phyloP scores from a whole-genome alignment of 495 filamentous ascomycete species.

The Podospora fimiseda region DNA sequence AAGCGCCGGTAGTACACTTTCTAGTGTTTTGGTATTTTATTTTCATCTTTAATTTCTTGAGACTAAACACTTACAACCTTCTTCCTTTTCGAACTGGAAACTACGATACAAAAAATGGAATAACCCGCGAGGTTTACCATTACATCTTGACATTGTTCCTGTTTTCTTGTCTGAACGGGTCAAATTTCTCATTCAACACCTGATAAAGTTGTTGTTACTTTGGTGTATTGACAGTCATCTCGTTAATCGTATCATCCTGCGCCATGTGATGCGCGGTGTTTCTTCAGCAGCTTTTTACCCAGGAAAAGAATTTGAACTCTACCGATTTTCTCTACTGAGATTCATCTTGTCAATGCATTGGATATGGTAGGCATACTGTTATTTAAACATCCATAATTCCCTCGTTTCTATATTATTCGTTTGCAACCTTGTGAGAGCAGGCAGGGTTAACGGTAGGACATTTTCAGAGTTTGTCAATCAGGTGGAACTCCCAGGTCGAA shows the following conservation, averaged over 20 bases:
- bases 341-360: neutral
- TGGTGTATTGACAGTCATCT: neutral
- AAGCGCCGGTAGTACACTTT: neutral
- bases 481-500: too few species aligned
- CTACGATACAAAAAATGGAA: neutral
- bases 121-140: neutral
- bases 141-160: neutral
- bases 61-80: neutral
- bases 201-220: too few species aligned
- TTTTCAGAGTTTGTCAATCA: too few species aligned
- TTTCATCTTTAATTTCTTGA: neutral
- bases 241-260: neutral
- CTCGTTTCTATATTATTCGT: neutral
- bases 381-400: neutral
- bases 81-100: neutral
- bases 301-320: neutral
- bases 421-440: too few species aligned
- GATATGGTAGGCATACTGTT: neutral
- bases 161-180: neutral
- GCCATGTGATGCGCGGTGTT: neutral
- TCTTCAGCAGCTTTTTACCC: neutral
- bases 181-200: neutral
- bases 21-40: neutral
- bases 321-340: neutral
- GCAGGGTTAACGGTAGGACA: too few species aligned